A percentile compares a stretch with the other conserved stretches of the same genome.
Evolutionary conservation across 2,329 filamentous ascomycete species (phyloP).

Genomic region (Tothia fuscella): DNA sequence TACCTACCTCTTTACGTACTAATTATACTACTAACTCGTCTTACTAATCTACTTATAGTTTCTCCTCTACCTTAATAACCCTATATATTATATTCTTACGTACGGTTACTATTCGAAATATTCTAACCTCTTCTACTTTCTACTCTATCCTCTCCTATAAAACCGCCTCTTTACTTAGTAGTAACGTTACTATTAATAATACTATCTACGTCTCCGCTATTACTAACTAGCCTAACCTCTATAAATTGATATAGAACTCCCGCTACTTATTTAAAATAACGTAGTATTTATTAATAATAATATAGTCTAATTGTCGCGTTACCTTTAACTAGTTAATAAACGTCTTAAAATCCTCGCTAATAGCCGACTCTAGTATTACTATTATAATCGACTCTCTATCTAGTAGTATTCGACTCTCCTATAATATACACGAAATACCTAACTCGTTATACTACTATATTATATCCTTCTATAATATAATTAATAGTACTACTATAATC

Average conservation of each 20-base stretch:
- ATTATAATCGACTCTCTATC: slow-evolving; percentile 16
- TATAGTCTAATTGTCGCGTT: slow-evolving; percentile 14
- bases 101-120: slow-evolving; percentile 10
- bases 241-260: slow-evolving; percentile 13
- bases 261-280: slow-evolving; percentile 15
- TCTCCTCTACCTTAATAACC: background rate
- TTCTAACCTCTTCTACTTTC: slow-evolving; percentile 11
- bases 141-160: slow-evolving; percentile 13
- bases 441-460: slow-evolving; percentile 12
- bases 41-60: background rate
- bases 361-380: slow-evolving; percentile 17
- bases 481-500: slow-evolving; percentile 17
- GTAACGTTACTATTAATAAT: slow-evolving; percentile 16
- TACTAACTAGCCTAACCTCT: slow-evolving; percentile 14
- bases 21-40: background rate
- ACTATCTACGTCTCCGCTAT: slow-evolving; percentile 16
- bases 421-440: slow-evolving; percentile 14
- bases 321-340: slow-evolving; percentile 15
- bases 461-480: slow-evolving; percentile 16
- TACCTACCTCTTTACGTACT: background rate
- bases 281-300: slow-evolving; percentile 16
- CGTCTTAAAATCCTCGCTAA: slow-evolving; percentile 15
- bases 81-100: slow-evolving; percentile 9
- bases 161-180: slow-evolving; percentile 14
- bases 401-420: slow-evolving; percentile 13